Conservation (phyloP, 179 eudicot genomes). For the Silene noctiflora region DNA sequence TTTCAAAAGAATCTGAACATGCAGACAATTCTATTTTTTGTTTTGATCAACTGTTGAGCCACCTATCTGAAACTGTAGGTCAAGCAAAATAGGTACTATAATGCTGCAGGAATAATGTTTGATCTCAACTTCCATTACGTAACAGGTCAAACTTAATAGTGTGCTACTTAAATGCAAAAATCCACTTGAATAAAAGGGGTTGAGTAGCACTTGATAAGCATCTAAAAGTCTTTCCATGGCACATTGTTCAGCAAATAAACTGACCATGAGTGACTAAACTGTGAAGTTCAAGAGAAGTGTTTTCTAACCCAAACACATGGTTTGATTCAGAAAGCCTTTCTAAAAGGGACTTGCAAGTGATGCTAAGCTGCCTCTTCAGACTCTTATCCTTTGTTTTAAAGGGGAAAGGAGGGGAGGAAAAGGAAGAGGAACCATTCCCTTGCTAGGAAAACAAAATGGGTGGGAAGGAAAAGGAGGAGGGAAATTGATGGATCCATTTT, state of each 20-base stretch:
- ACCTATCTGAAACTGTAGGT: neutral
- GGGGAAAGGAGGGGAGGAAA: neutral
- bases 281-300: neutral
- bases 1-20: neutral
- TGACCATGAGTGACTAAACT: neutral
- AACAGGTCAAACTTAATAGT: neutral
- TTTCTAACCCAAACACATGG: neutral
- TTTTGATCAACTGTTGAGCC: no score
- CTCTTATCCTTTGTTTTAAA: neutral
- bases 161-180: neutral
- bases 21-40: neutral
- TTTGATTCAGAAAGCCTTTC: neutral
- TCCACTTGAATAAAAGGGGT: no score
- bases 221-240: neutral
- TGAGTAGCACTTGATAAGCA: no score
- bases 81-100: neutral
- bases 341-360: neutral
- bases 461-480: neutral
- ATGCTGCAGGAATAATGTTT: neutral
- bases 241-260: conserved; percentile 5
- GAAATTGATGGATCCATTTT: neutral
- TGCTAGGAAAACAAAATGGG: neutral
- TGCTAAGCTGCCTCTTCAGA: neutral
- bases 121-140: neutral
- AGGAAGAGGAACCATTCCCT: neutral